Conservation (phyloP, 805 yeast genomes). For the Candida dajiaensis region DNA sequence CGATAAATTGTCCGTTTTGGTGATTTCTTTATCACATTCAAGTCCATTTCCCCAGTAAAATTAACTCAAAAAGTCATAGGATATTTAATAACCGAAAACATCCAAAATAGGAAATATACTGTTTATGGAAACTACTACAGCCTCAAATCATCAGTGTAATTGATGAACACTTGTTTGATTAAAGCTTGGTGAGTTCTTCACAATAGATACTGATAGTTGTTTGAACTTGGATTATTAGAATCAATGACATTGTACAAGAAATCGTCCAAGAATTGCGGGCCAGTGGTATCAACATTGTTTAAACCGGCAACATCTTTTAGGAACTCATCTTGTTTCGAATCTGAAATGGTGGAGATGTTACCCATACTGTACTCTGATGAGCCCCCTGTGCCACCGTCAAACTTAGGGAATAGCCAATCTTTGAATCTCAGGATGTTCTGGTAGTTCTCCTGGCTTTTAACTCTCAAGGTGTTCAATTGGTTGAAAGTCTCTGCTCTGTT, state of each 20-base stretch:
- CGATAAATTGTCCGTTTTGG: neutral
- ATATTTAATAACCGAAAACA: neutral
- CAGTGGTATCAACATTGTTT: slow-evolving; percentile 10
- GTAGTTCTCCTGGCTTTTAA: slow-evolving; percentile 15
- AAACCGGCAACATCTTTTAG: slow-evolving; percentile 14
- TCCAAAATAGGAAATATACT: neutral
- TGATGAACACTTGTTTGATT: neutral
- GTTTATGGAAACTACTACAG: neutral
- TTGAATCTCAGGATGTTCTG: slow-evolving; percentile 19
- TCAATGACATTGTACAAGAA: slow-evolving; percentile 17
- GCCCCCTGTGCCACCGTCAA: slow-evolving; percentile 2
- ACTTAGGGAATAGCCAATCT: slow-evolving; percentile 21
- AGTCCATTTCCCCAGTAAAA: neutral
- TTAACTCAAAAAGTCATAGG: neutral
- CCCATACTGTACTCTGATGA: neutral
- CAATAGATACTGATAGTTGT: neutral
- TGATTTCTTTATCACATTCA: neutral
- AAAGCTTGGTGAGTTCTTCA: too few relatives aligned
- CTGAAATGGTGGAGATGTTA: neutral
- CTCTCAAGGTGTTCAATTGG: slow-evolving; percentile 1
- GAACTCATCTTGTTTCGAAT: slow-evolving; percentile 10
- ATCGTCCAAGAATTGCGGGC: slow-evolving; percentile 19
- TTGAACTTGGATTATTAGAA: neutral
- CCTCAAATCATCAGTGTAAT: neutral
- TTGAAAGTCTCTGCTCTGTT: neutral